These are phyloP conservation scores for Tephrocybe rancida DNA, from an alignment of 768 basidiomycete genomes.

Conservation along the genomic window DNA sequence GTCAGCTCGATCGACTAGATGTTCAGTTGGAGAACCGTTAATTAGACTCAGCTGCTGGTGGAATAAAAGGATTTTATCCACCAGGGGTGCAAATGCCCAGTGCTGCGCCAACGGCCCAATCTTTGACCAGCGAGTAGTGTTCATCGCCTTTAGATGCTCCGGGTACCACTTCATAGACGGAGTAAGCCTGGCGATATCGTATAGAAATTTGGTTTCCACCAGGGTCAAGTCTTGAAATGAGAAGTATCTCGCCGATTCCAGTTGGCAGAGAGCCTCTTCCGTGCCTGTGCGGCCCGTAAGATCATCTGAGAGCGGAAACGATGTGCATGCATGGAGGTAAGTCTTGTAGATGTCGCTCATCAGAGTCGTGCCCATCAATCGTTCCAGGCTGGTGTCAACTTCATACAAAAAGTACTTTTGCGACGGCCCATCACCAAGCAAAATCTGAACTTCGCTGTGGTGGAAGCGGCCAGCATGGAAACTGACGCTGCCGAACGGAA, in stretches of 20 bases:
- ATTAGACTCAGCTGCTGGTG: slow-evolving; percentile 15
- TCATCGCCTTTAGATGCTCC: slow-evolving; percentile 35
- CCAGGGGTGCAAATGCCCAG: slow-evolving; percentile 23
- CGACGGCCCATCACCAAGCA: slow-evolving; percentile 6
- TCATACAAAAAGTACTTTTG: slow-evolving; percentile 27
- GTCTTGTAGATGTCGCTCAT: slow-evolving; percentile 36
- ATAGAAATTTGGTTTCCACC: slow-evolving; percentile 32
- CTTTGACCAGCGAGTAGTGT: slow-evolving; percentile 36
- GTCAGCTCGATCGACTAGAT: background rate
- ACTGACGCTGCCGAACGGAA: slow-evolving; percentile 39
- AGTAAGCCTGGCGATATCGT: slow-evolving; percentile 32
- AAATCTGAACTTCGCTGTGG: slow-evolving; percentile 26
- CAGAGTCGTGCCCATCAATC: slow-evolving; percentile 29
- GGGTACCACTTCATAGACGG: slow-evolving; percentile 42
- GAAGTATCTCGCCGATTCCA: slow-evolving; percentile 35
- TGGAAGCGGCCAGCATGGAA: slow-evolving; percentile 8
- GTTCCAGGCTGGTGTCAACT: slow-evolving; percentile 33
- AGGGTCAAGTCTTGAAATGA: slow-evolving; percentile 40
- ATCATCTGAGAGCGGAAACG: slow-evolving; percentile 43
- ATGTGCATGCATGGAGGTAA: slow-evolving; percentile 48
- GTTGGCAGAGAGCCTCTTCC: slow-evolving; percentile 41
- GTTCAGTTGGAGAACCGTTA: background rate
- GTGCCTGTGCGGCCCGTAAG: slow-evolving; percentile 44
- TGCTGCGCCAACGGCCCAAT: slow-evolving; percentile 31
- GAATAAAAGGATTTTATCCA: slow-evolving; percentile 30